These are phyloP conservation scores for Andrographis paniculata DNA, from an alignment of 305 asterid species.

Conservation along the genomic window DNA sequence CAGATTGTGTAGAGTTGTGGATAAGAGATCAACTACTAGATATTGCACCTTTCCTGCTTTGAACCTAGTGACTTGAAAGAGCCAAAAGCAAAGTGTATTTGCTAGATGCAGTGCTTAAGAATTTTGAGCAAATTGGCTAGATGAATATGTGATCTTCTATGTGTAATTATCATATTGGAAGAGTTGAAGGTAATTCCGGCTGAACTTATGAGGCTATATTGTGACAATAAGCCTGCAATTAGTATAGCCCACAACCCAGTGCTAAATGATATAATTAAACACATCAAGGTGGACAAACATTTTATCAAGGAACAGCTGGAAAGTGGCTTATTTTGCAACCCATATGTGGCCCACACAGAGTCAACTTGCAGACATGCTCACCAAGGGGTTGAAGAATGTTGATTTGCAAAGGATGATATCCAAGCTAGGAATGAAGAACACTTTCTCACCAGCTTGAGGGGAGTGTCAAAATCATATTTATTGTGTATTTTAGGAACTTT, in stretches of 20 bases:
- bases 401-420: neutral
- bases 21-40: neutral
- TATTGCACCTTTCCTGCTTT: neutral
- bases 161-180: neutral
- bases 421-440: neutral
- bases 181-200: neutral
- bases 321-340: neutral
- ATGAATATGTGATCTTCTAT: neutral
- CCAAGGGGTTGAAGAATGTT: neutral
- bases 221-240: slow-evolving; percentile 3
- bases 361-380: neutral
- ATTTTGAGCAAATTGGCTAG: neutral
- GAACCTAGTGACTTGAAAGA: neutral
- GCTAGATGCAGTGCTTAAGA: neutral
- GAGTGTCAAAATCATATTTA: too few relatives aligned
- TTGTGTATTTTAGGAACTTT: too few relatives aligned
- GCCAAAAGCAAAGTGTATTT: neutral
- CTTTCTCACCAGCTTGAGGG: neutral
- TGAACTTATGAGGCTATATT: neutral
- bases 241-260: neutral
- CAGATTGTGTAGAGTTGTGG: neutral
- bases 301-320: neutral
- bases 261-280: neutral
- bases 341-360: neutral
- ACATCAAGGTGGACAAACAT: neutral